Evolutionary conservation across 2,329 filamentous ascomycete genomes (phyloP).

Genomic region (Epichloe gansuensis): DNA sequence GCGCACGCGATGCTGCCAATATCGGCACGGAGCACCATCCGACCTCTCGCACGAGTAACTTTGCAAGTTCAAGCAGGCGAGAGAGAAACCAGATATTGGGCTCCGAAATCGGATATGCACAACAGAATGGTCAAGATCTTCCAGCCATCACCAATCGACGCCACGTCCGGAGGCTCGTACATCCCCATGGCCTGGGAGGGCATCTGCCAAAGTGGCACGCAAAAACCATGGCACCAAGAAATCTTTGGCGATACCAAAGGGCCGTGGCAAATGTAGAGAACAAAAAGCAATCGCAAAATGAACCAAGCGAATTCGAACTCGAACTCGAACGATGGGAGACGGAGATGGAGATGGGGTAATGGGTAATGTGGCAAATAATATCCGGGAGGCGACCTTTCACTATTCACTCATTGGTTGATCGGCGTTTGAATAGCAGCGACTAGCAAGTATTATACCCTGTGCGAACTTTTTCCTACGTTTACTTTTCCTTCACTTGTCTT

Average conservation of each 20-base stretch:
- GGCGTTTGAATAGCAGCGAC: conserved; percentile 1
- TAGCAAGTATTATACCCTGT: neutral
- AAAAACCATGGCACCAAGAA: conserved; percentile 19
- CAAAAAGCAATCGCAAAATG: neutral
- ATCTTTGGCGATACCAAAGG: conserved; percentile 22
- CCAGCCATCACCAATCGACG: conserved; percentile 8
- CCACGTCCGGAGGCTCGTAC: conserved; percentile 9
- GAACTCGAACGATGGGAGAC: too few relatives aligned
- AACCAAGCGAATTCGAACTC: too few relatives aligned
- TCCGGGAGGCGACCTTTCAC: too few relatives aligned
- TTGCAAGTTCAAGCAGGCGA: neutral
- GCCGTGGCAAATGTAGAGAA: conserved; percentile 10
- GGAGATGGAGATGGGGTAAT: neutral
- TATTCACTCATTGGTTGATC: neutral
- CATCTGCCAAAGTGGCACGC: conserved; percentile 19
- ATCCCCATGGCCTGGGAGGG: conserved; percentile 18
- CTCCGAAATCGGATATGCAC: conserved; percentile 9
- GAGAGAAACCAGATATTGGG: conserved; percentile 13
- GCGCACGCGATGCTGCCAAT: conserved; percentile 12
- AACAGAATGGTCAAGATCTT: conserved; percentile 13
- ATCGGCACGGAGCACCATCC: neutral
- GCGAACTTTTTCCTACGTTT: neutral
- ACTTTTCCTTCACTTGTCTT: too few relatives aligned
- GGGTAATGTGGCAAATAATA: neutral
- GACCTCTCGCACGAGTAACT: conserved; percentile 12